Base-by-base conservation (phyloP, 2,329 filamentous ascomycete species). In the Botrytis paeoniae region DNA sequence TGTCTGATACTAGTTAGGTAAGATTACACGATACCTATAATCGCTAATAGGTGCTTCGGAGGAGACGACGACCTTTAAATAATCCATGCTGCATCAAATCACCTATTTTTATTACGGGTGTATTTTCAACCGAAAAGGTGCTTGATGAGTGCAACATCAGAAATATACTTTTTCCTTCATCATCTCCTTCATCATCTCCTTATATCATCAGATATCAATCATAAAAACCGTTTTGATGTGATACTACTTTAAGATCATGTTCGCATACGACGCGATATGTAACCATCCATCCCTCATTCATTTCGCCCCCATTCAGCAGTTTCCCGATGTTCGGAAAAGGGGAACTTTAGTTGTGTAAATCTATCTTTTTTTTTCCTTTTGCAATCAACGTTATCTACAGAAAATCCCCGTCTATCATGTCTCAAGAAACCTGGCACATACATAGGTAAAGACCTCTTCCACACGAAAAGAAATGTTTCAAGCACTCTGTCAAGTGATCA, bases 171-270 rank as follows among this genome's bases (percentile, higher is more conserved):
- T 43, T 29, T 22, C 7, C n/a, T n/a, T 18, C 16, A 14, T 29
- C 61, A 22, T 22, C 39, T 22, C 7, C n/a, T n/a, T 18, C 16
- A 14, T 29, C 61, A 22, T 22, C 39, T 43, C n/a, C 61, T 43
- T 64, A 32, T 64, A 45, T 64, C 39, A 45, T 64, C 39, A 45
- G 60, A 63, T 66, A 29, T 54, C 45, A 54, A 66, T 54, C 45
- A 66, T 29, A 51, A 66, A 32, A 54, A 62, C 37, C 39, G 7
- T 35, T 45, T 60, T 70, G 39, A 45, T 39, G 69, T 63, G 39
- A 63, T 51, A 63, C 69, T 70, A 43, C 69, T 63, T 70, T 22
- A 37, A 70, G 69, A 45, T 37, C 57, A 70, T 70, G 69, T 70
- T 61, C 29, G 20, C 43, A 70, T 48, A 39, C 68, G 37, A 22